Evolutionary conservation across 805 yeast species (phyloP), one percentile per base, ranked within the genome.

Genomic region (Monosporozyma servazzii): DNA sequence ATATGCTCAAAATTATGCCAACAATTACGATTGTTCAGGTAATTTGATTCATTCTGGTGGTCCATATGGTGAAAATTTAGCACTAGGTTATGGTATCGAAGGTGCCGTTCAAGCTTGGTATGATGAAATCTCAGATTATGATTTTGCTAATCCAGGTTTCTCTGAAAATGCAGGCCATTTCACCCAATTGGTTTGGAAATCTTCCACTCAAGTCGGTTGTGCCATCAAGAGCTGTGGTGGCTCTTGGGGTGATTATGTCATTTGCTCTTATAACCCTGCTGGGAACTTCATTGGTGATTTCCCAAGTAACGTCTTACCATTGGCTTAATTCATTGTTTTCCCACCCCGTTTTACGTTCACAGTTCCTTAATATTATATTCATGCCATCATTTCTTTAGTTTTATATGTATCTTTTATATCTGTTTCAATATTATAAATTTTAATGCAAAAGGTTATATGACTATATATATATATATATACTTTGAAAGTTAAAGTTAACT

Each of bases 101-200:
- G 58, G 52, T 49, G 43, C 58, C 13, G 84, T 83, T 39, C 82
- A 80, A 53, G 80, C 84, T 39, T 85, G 91, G 91, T 84, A 84
- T 68, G 66, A 71, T 53, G 91, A 85, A 71, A 83, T 81, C 58
- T 50, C 58, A 8, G 53, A 63, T 48, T 85, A 83, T 68, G 69
- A 77, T 66, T 84, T 67, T 69, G 23, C 48, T 21, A 54, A 56
- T 47, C 58, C 58, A 40, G 52, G 47, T 11, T 54, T 41, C 47
- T 41, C 51, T 36, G 50, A 51, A 29, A 78, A 83, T 18, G 61
- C 69, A 13, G 86, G 87, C 49, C 93, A 85, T 64, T 85, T 85
- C 71, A 84, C 91, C 11, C 90, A 85, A 68, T 61, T 84, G 40
- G 77, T 85, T 20, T 85, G 93, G 93, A 77, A 77, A 55, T 59